phyloP scores from a whole-genome alignment of 2,329 filamentous ascomycete species.

The Colletotrichum aenigma region DNA sequence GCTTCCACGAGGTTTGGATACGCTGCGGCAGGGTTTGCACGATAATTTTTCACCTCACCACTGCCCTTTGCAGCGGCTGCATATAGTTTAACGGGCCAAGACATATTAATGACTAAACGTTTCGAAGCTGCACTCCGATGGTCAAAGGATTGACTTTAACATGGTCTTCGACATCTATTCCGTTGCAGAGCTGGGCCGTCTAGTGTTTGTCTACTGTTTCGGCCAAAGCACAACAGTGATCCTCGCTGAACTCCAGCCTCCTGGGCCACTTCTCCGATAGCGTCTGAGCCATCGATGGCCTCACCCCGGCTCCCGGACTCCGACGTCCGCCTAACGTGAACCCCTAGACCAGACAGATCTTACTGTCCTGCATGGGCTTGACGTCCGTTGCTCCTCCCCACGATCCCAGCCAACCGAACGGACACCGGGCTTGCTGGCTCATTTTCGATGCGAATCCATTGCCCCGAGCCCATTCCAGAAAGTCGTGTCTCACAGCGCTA shows the following conservation, averaged over 20 bases:
- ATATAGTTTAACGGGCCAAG: constrained; percentile 9
- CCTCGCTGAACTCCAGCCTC: background rate
- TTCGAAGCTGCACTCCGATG: background rate
- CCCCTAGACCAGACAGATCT: background rate
- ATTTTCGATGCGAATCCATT: background rate
- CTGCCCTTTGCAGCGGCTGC: background rate
- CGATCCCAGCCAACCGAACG: background rate
- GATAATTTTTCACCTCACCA: background rate
- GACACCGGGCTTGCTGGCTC: background rate
- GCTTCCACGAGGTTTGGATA: constrained; percentile 7
- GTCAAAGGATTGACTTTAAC: background rate
- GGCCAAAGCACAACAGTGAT: background rate
- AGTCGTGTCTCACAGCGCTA: background rate
- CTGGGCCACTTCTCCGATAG: background rate
- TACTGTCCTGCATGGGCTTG: background rate
- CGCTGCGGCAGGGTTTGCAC: constrained; percentile 1
- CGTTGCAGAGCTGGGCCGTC: background rate
- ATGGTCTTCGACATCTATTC: background rate
- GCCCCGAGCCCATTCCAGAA: background rate
- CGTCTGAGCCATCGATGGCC: background rate
- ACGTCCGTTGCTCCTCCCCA: background rate
- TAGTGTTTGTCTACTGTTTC: background rate
- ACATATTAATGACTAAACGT: constrained; percentile 10
- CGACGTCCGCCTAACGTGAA: background rate
- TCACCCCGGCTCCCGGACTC: background rate